Evolutionary conservation across 306 rosid genomes (phyloP), one percentile per base, ranked within the genome.

Genomic region (Sophora flavescens): DNA sequence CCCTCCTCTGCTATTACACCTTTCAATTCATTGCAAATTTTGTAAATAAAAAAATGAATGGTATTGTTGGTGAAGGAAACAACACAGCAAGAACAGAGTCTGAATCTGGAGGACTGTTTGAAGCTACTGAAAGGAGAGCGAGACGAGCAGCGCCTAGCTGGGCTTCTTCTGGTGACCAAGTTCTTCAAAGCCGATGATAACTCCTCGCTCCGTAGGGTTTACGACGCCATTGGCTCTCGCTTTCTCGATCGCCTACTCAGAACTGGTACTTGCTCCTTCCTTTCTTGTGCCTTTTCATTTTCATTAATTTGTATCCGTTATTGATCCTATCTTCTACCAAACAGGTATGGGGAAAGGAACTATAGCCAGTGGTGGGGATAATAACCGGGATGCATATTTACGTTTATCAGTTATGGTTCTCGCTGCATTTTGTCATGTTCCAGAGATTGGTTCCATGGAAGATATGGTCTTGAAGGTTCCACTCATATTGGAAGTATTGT

Each of bases 131-230:
- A 86, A 83, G 98, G 98, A 63, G 97, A 85, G 76, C 76, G 88
- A 76, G 98, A 92, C 63, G 97, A 90, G 74, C 98, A 95, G 68
- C 93, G 97, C 59, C 97, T 95, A 6, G 97, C 97, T 7, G 97
- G 97, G 6, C 97, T 95, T 59, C 92, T 92, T 63, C 87, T 95
- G 14, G 93, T 92, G 47, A 89, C 97, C 42, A 92, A 90, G 76
- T 90, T 92, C 74, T 90, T 89, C 82, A 87, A 86, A 71, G 87
- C 92, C 4, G 91, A 90, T 13, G 90, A 95, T 42, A 83, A 81
- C 39, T 59, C 86, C 68, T 89, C 96, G 14, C 93, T 95, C 36
- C 78, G 77, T 32, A 86, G 85, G 87, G 84, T 90, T 47, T 92
- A 92, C 38, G 73, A 89, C 17, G 93, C 97, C 10, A 90, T 95